Conservation (phyloP, 108 stramenopile species). For the Schizochytrium sp. region DNA sequence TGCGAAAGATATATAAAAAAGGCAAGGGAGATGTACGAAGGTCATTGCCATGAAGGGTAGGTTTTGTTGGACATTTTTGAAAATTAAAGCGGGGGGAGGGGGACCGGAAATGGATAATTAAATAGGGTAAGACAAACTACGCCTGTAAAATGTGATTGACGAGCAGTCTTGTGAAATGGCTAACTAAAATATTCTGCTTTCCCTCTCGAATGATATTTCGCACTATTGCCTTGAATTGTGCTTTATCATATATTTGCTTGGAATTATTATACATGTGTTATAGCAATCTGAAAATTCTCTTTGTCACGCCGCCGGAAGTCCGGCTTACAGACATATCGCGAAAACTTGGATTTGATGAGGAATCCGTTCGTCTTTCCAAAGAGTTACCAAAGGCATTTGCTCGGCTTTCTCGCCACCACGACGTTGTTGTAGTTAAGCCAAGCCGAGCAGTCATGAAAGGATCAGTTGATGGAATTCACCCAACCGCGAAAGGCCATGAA, state of each 20-base stretch:
- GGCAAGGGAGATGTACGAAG: conserved; percentile 49
- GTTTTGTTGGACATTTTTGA: background rate
- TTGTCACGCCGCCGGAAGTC: background rate
- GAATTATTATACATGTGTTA: too few relatives aligned
- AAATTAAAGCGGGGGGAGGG: too few relatives aligned
- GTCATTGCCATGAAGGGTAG: conserved; percentile 53
- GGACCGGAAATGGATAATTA: too few relatives aligned
- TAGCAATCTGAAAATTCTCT: background rate
- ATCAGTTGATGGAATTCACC: conserved; percentile 22
- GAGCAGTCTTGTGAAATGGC: too few relatives aligned
- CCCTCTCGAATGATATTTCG: too few relatives aligned
- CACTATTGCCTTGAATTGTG: too few relatives aligned
- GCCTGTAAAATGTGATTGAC: too few relatives aligned
- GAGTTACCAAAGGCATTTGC: conserved; percentile 24
- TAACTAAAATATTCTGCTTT: too few relatives aligned
- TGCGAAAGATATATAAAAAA: background rate
- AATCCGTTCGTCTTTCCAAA: conserved; percentile 1
- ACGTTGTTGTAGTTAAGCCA: background rate
- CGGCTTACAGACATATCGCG: background rate
- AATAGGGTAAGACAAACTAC: too few relatives aligned
- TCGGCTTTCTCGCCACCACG: conserved; percentile 15
- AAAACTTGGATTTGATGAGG: conserved; percentile 37
- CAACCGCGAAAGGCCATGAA: background rate
- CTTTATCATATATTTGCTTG: too few relatives aligned
- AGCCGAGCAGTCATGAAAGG: background rate